A percentile compares a stretch with the other conserved stretches of the same genome.
phyloP scores from a whole-genome alignment of 192 early-diverging fungal species.

The Chytriomyces sp. region DNA sequence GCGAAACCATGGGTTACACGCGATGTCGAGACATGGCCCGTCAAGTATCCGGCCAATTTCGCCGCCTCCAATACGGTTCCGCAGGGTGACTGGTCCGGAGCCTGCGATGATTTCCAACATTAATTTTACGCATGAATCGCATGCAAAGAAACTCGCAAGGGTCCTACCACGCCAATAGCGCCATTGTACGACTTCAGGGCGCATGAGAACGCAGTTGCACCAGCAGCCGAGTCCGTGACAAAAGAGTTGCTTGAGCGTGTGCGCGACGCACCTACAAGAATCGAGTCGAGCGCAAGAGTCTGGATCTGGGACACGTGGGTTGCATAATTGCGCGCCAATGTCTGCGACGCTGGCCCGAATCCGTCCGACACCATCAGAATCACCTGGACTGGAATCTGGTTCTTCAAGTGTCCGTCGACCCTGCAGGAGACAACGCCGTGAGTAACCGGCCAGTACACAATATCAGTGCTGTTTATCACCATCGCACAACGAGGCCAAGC shows the following conservation, averaged over 20 bases:
- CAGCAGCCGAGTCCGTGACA: constrained; percentile 96
- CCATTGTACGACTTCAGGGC: constrained; percentile 91
- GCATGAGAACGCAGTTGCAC: constrained; percentile 95
- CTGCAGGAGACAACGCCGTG: too few relatives aligned
- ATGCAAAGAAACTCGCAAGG: background rate
- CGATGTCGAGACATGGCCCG: constrained; percentile 92
- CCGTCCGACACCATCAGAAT: constrained; percentile 23
- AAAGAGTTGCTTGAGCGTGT: constrained; percentile 81
- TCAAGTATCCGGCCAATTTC: constrained; percentile 77
- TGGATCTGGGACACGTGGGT: constrained; percentile 65
- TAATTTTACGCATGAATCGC: background rate
- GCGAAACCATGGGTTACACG: constrained; percentile 88
- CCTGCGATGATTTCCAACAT: constrained; percentile 26
- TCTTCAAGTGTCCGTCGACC: background rate
- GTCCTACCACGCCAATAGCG: constrained; percentile 78
- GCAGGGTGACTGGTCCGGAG: constrained; percentile 72
- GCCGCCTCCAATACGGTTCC: constrained; percentile 95
- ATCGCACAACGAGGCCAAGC: background rate
- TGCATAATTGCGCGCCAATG: constrained; percentile 82
- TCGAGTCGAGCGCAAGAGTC: constrained; percentile 57
- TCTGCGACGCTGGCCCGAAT: constrained; percentile 80
- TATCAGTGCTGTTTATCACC: too few relatives aligned
- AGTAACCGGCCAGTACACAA: too few relatives aligned
- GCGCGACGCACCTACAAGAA: constrained; percentile 84
- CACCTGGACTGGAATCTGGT: background rate